phyloP scores from a whole-genome alignment of 192 early-diverging fungal genomes.

The Pilobolus umbonatus region DNA sequence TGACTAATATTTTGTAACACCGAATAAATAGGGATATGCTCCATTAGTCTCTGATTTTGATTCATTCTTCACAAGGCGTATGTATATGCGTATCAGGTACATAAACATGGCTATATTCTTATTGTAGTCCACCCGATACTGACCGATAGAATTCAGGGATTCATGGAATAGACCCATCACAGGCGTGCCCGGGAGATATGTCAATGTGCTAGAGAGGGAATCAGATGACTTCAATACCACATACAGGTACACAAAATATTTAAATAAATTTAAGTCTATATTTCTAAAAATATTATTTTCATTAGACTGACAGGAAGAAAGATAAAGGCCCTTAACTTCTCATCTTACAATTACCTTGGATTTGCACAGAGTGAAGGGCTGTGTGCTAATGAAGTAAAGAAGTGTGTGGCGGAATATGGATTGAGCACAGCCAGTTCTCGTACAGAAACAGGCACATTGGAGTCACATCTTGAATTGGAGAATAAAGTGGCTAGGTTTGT shows the following conservation, averaged over 20 bases:
- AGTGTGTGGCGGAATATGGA: conserved; percentile 56
- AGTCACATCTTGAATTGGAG: conserved; percentile 70
- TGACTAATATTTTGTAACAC: too few relatives aligned
- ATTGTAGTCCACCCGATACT: too few relatives aligned
- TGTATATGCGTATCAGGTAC: conserved; percentile 72
- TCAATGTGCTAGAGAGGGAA: conserved; percentile 71
- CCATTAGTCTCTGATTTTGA: conserved; percentile 89
- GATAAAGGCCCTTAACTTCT: conserved; percentile 72
- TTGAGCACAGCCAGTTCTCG: conserved; percentile 55
- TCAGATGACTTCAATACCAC: conserved; percentile 71
- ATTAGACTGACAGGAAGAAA: conserved; percentile 62
- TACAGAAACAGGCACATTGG: conserved; percentile 57
- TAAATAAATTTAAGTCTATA: background rate
- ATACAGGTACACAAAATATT: conserved; percentile 39
- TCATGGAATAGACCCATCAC: conserved; percentile 89
- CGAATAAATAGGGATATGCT: conserved; percentile 65
- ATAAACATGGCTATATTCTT: too few relatives aligned
- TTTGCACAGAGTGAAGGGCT: conserved; percentile 86
- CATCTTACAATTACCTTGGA: conserved; percentile 92
- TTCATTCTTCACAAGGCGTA: conserved; percentile 81
- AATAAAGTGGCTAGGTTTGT: conserved; percentile 73
- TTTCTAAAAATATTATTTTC: background rate
- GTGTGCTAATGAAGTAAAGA: conserved; percentile 82
- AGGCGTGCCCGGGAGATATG: conserved; percentile 77
- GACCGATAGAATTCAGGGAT: too few relatives aligned